Conservation (phyloP, 768 basidiomycete species). For the Lactarius akahatsu region DNA sequence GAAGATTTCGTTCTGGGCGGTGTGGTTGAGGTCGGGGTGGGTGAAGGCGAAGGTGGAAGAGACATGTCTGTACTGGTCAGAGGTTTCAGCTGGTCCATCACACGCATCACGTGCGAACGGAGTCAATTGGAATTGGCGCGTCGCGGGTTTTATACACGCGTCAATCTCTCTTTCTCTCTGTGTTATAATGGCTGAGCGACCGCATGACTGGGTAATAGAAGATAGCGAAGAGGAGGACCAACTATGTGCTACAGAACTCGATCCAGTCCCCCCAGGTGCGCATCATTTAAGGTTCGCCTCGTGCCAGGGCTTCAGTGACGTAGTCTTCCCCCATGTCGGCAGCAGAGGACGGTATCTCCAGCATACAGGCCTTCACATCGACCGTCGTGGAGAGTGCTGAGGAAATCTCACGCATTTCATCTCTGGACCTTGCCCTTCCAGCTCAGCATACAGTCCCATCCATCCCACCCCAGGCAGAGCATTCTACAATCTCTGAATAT, state of each 20-base stretch:
- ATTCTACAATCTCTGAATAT: slow-evolving; percentile 19
- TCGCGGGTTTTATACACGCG: not conserved
- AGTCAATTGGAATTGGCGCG: slow-evolving; percentile 7
- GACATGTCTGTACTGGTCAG: slow-evolving; percentile 15
- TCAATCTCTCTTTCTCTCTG: not conserved
- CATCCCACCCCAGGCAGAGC: slow-evolving; percentile 9
- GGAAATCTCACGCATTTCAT: slow-evolving; percentile 20
- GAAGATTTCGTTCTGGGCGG: slow-evolving; percentile 23
- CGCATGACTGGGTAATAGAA: slow-evolving; percentile 26
- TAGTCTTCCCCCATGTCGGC: slow-evolving; percentile 4
- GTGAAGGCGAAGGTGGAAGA: slow-evolving; percentile 8
- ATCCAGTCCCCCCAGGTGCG: slow-evolving; percentile 18
- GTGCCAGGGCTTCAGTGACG: slow-evolving; percentile 15
- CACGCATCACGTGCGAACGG: not conserved
- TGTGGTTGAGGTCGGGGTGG: slow-evolving; percentile 14
- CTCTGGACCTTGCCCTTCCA: slow-evolving; percentile 3
- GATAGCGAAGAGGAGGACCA: slow-evolving; percentile 30
- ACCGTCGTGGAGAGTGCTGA: not conserved
- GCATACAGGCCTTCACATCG: slow-evolving; percentile 23
- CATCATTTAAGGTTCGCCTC: slow-evolving; percentile 16
- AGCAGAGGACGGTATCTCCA: slow-evolving; percentile 20
- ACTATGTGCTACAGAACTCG: not conserved
- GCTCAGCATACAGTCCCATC: slow-evolving; percentile 21
- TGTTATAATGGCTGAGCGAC: slow-evolving; percentile 1
- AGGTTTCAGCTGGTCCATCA: too few species aligned